Conservation (phyloP, 192 early-diverging fungal genomes). For the Coemansia sp. region DNA sequence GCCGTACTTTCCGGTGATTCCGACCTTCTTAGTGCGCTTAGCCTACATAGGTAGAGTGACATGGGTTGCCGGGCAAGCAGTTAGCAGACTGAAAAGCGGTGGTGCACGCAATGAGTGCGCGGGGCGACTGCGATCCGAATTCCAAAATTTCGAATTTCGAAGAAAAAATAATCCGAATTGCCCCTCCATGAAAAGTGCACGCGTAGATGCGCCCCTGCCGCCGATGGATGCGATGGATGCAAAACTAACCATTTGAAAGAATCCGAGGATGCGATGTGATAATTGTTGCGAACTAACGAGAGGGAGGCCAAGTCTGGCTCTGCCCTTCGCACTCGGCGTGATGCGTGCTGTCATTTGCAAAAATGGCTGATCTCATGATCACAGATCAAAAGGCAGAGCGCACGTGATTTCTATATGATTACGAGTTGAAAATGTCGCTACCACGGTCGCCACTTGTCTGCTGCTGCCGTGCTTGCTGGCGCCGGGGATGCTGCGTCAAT, state of each 20-base stretch:
- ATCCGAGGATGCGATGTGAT: constrained; percentile 21
- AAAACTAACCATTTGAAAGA: constrained; percentile 43
- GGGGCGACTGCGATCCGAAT: too few relatives aligned
- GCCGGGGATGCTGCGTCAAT: constrained; percentile 11
- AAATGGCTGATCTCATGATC: background rate
- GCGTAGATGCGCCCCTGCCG: background rate
- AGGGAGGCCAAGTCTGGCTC: constrained; percentile 17
- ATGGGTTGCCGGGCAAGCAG: background rate
- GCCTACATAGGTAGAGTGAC: constrained; percentile 48
- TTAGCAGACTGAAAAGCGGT: background rate
- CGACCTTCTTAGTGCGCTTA: constrained; percentile 98
- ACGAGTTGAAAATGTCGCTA: background rate
- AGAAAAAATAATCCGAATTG: background rate
- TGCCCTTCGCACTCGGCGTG: background rate
- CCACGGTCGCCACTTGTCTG: constrained; percentile 53
- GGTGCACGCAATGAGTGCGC: background rate
- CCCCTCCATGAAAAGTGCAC: background rate
- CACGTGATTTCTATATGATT: too few relatives aligned
- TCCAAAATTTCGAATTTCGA: background rate
- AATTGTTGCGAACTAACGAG: constrained; percentile 20
- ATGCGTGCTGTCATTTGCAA: too few relatives aligned
- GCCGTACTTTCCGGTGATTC: constrained; percentile 99
- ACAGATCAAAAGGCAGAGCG: too few relatives aligned
- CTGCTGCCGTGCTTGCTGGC: background rate
- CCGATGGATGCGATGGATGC: constrained; percentile 48